Percentiles rank a stretch among this genome's conserved stretches.
Conservation (phyloP, 2,329 filamentous ascomycete species). For the Tolypocladium album region DNA sequence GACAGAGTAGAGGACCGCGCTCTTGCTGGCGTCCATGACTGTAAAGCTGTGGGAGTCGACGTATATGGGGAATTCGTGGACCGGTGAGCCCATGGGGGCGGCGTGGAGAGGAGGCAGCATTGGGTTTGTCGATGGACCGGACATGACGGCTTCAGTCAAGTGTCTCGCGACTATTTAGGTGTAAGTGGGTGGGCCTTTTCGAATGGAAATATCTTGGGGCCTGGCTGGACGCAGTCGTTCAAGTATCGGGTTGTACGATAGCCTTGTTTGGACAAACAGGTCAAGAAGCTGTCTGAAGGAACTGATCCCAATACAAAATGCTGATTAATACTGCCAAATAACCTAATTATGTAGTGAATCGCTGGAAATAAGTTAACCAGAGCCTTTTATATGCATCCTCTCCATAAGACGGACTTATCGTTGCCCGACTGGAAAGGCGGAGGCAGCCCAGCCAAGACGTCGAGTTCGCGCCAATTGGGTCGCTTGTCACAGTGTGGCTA, state of each 20-base stretch:
- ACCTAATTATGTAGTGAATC: background rate
- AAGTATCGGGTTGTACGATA: background rate
- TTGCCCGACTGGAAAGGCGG: background rate
- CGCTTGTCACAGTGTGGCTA: background rate
- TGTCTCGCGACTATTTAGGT: background rate
- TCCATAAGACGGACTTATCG: background rate
- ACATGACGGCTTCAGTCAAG: background rate
- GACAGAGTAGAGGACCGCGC: background rate
- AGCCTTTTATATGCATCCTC: background rate
- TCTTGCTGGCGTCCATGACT: background rate
- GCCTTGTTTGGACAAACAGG: background rate
- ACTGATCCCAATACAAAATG: background rate
- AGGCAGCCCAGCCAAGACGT: background rate
- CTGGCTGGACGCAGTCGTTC: background rate
- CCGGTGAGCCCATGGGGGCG: background rate
- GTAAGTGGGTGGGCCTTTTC: background rate
- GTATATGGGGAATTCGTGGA: background rate
- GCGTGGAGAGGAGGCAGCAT: background rate
- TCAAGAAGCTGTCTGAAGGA: background rate
- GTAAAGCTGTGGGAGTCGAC: background rate
- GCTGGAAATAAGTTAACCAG: background rate
- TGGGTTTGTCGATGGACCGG: background rate
- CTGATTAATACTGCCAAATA: background rate
- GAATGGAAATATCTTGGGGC: background rate
- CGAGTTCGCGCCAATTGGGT: background rate